A percentile compares a stretch with the other conserved stretches of the same genome.
Conservation (phyloP, 2,329 filamentous ascomycete genomes). For the Paraphoma chrysanthemicola region DNA sequence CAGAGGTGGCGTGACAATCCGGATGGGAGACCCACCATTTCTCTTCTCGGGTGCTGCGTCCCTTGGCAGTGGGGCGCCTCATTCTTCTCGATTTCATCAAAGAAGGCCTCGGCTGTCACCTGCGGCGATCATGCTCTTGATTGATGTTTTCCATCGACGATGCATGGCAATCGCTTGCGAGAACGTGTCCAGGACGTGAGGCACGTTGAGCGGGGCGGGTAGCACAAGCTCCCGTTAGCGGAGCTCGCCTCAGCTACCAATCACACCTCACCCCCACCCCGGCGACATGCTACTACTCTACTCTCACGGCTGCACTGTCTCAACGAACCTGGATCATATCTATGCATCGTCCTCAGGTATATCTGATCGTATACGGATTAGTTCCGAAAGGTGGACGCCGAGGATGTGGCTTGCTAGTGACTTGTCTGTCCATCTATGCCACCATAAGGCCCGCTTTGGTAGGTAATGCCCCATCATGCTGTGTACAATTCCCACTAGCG, state of each 20-base stretch:
- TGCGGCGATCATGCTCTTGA: background rate
- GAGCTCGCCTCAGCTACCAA: constrained; percentile 4
- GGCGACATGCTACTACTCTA: background rate
- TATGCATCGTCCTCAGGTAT: too few relatives aligned
- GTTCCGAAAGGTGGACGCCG: too few relatives aligned
- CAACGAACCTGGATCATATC: too few relatives aligned
- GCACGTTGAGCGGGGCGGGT: background rate
- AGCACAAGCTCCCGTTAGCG: constrained; percentile 10
- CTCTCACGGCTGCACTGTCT: too few relatives aligned
- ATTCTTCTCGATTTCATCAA: background rate
- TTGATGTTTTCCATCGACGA: background rate
- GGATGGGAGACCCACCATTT: constrained; percentile 13
- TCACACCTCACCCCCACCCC: background rate
- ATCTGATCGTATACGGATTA: too few relatives aligned
- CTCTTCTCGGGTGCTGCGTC: constrained; percentile 9
- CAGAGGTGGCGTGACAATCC: constrained; percentile 43
- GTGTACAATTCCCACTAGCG: too few relatives aligned
- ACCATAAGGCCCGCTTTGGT: too few relatives aligned
- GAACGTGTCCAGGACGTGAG: constrained; percentile 2
- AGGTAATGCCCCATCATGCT: too few relatives aligned
- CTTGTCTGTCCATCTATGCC: too few relatives aligned
- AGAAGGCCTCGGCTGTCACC: background rate
- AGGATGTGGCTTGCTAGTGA: too few relatives aligned
- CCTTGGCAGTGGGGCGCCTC: constrained; percentile 5
- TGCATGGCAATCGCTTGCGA: constrained; percentile 1